phyloP scores from a whole-genome alignment of 2,329 filamentous ascomycete species.

The Grosmannia serpens region DNA sequence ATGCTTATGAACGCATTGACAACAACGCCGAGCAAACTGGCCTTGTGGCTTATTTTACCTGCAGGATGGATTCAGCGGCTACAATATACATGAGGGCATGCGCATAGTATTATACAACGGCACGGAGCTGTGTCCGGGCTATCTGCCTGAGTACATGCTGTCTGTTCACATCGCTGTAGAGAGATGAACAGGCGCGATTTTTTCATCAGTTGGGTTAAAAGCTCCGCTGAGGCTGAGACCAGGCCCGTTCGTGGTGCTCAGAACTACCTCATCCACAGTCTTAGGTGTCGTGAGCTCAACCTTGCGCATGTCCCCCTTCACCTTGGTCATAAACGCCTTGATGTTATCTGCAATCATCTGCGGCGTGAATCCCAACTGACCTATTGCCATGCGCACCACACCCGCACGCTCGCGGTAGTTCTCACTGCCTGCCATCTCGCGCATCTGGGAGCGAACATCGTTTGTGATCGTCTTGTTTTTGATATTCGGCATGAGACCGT shows the following conservation, averaged over 20 bases:
- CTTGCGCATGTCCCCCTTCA: conserved; percentile 64
- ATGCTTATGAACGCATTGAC: not conserved
- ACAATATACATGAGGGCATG: not conserved
- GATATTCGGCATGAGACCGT: conserved; percentile 80
- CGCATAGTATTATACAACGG: not conserved
- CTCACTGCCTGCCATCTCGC: conserved; percentile 70
- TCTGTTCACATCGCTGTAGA: conserved; percentile 38
- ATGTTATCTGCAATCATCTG: conserved; percentile 79
- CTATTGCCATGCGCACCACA: conserved; percentile 79
- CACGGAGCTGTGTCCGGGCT: not conserved
- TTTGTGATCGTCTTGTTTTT: conserved; percentile 84
- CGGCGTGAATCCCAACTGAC: conserved; percentile 80
- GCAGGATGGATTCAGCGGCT: not conserved
- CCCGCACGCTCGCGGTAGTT: conserved; percentile 80
- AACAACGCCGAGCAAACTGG: not conserved
- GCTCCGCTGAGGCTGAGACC: conserved; percentile 79
- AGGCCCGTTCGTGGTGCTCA: conserved; percentile 79
- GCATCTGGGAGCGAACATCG: conserved; percentile 63
- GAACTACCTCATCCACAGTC: conserved; percentile 62
- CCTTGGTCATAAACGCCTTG: conserved; percentile 58
- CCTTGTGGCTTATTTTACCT: not conserved
- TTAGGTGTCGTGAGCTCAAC: conserved; percentile 52
- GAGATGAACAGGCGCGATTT: conserved; percentile 40
- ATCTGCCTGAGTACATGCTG: not conserved
- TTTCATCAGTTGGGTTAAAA: conserved; percentile 52